Evolutionary conservation across 768 basidiomycete genomes (phyloP).

Genomic region (Termitomyces sp.): DNA sequence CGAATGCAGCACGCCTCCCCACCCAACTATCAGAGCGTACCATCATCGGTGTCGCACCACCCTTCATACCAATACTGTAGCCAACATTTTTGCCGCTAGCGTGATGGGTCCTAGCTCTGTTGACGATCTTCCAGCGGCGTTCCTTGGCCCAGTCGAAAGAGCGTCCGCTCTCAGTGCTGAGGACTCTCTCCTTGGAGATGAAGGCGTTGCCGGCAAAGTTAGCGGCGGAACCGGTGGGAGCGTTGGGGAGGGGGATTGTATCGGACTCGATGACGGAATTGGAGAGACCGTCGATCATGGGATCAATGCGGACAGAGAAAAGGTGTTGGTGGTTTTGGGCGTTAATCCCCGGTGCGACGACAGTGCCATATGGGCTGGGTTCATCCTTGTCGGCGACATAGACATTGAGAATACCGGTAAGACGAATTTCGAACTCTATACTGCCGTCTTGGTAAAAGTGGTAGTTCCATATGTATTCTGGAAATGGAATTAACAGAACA

Average conservation of each 20-base stretch:
- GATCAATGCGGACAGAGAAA: constrained; percentile 66
- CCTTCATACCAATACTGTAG: constrained; percentile 69
- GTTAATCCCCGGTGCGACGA: constrained; percentile 76
- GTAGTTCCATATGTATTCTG: constrained; percentile 87
- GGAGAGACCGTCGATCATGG: constrained; percentile 84
- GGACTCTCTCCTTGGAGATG: constrained; percentile 53
- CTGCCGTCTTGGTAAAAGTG: constrained; percentile 89
- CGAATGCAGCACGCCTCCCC: constrained; percentile 69
- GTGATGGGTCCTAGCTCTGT: constrained; percentile 65
- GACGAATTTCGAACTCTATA: constrained; percentile 80
- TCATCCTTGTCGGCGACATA: constrained; percentile 63
- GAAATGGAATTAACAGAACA: neutral
- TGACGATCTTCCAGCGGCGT: constrained; percentile 82
- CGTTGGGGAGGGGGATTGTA: constrained; percentile 55
- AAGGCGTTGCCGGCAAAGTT: constrained; percentile 92
- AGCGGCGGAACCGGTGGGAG: constrained; percentile 66
- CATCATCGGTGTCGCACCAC: constrained; percentile 65
- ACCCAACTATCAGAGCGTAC: constrained; percentile 65
- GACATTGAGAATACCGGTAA: constrained; percentile 82
- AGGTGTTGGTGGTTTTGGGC: constrained; percentile 88
- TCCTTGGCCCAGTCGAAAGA: constrained; percentile 64
- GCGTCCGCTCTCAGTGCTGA: constrained; percentile 62
- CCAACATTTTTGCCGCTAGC: constrained; percentile 65
- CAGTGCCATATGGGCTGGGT: constrained; percentile 62
- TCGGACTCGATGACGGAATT: constrained; percentile 86